phyloP scores from a whole-genome alignment of 768 basidiomycete genomes.

The Russula earlei region DNA sequence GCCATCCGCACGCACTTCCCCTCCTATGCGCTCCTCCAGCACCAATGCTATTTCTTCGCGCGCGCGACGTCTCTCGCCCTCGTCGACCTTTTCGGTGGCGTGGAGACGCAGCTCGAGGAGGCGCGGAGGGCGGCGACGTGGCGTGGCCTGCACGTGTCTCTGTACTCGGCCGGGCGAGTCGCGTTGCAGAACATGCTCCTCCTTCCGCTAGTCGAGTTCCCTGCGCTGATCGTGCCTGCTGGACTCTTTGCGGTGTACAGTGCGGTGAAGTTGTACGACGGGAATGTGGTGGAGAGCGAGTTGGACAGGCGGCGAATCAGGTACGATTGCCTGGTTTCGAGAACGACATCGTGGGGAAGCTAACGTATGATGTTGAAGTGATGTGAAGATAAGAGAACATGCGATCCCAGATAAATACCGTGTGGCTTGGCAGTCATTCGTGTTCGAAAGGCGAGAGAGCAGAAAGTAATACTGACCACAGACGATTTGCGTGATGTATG shows the following conservation, averaged over 20 bases:
- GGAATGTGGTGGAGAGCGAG: conserved; percentile 9
- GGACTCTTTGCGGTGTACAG: conserved; percentile 18
- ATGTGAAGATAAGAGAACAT: conserved; percentile 14
- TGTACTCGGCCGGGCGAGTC: conserved; percentile 12
- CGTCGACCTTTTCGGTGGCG: conserved; percentile 5
- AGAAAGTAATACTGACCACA: too few species aligned
- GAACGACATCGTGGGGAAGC: neutral
- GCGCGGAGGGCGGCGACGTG: conserved; percentile 13
- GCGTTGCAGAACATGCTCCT: conserved; percentile 20
- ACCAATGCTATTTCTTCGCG: conserved; percentile 21
- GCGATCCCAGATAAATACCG: conserved; percentile 9
- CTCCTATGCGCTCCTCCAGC: conserved; percentile 15
- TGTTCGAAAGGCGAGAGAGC: too few species aligned
- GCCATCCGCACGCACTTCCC: conserved; percentile 18
- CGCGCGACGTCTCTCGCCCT: conserved; percentile 15
- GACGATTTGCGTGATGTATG: too few species aligned
- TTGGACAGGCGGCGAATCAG: conserved; percentile 14
- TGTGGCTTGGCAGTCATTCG: conserved; percentile 11
- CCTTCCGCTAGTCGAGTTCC: conserved; percentile 16
- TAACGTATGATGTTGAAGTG: conserved; percentile 1
- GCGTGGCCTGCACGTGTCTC: conserved; percentile 19
- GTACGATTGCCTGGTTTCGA: neutral
- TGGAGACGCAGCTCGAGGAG: conserved; percentile 7
- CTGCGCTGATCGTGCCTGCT: conserved; percentile 16
- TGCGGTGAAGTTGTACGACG: conserved; percentile 15